phyloP scores from a whole-genome alignment of 805 yeast genomes.

The Candida nemodendra region DNA sequence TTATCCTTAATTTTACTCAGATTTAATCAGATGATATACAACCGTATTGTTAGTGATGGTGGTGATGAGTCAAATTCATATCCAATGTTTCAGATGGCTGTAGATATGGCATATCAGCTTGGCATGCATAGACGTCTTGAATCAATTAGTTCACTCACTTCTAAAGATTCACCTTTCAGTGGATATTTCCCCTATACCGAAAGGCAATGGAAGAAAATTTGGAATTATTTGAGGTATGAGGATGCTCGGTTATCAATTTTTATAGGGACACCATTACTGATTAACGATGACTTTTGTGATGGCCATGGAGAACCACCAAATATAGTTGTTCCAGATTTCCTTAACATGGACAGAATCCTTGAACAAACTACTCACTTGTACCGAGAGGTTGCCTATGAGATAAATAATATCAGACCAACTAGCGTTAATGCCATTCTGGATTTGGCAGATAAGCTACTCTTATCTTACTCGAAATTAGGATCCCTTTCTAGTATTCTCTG shows the following conservation, averaged over 20 bases:
- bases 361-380: not conserved
- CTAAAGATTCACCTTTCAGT: conserved; percentile 2
- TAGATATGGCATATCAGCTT: conserved; percentile 17
- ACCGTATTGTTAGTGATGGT: conserved; percentile 14
- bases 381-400: conserved; percentile 1
- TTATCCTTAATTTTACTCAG: conserved; percentile 13
- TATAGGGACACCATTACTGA: conserved; percentile 21
- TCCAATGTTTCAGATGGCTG: conserved; percentile 7
- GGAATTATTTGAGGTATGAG: conserved; percentile 16
- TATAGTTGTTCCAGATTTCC: not conserved
- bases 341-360: conserved; percentile 2
- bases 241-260: conserved; percentile 20
- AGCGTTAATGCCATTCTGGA: conserved; percentile 9
- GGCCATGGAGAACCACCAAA: conserved; percentile 1
- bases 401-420: conserved; percentile 8
- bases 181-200: conserved; percentile 5
- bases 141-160: conserved; percentile 4
- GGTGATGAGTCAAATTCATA: conserved; percentile 18
- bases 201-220: conserved; percentile 11
- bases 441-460: conserved; percentile 2
- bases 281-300: conserved; percentile 22
- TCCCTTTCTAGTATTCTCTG: conserved; percentile 6
- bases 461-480: conserved; percentile 4
- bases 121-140: conserved; percentile 23
- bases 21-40: conserved; percentile 5